Conservation (phyloP, 2,329 filamentous ascomycete species). For the Kalmusia sp. region DNA sequence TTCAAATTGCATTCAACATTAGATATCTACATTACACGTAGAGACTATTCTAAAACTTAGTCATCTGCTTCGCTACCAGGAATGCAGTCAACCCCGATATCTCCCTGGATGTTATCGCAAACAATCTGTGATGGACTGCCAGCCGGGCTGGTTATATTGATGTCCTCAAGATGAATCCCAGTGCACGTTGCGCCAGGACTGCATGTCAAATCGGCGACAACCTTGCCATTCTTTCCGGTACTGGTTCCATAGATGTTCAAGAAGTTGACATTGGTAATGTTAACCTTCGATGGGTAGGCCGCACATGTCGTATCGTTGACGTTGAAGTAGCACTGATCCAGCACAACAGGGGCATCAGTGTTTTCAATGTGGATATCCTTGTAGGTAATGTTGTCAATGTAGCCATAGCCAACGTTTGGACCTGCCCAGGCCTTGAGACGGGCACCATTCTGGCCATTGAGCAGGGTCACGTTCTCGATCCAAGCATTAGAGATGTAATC, state of each 20-base stretch:
- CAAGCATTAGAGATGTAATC: conserved; percentile 53
- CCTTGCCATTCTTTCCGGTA: conserved; percentile 62
- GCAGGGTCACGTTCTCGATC: conserved; percentile 66
- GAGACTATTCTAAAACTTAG: conserved; percentile 8
- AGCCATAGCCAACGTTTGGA: conserved; percentile 63
- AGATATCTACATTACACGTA: neutral
- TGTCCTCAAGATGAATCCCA: conserved; percentile 62
- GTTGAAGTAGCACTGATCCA: conserved; percentile 71
- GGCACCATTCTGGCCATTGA: conserved; percentile 62
- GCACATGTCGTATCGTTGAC: conserved; percentile 60
- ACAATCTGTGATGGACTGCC: conserved; percentile 50
- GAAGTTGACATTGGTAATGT: conserved; percentile 66
- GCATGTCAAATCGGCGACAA: conserved; percentile 63
- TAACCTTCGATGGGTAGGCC: conserved; percentile 62
- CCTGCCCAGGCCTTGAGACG: conserved; percentile 70
- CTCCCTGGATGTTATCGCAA: conserved; percentile 57
- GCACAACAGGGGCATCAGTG: conserved; percentile 63
- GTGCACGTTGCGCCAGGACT: conserved; percentile 64
- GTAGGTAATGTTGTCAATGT: conserved; percentile 68
- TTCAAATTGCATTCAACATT: neutral
- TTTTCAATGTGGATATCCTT: conserved; percentile 66
- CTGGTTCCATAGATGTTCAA: conserved; percentile 65
- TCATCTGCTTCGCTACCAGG: conserved; percentile 39
- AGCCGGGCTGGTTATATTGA: conserved; percentile 62
- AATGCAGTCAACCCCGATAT: conserved; percentile 50